These are phyloP conservation scores for Starmerella roubikii DNA, from an alignment of 805 yeast genomes.

Conservation along the genomic window DNA sequence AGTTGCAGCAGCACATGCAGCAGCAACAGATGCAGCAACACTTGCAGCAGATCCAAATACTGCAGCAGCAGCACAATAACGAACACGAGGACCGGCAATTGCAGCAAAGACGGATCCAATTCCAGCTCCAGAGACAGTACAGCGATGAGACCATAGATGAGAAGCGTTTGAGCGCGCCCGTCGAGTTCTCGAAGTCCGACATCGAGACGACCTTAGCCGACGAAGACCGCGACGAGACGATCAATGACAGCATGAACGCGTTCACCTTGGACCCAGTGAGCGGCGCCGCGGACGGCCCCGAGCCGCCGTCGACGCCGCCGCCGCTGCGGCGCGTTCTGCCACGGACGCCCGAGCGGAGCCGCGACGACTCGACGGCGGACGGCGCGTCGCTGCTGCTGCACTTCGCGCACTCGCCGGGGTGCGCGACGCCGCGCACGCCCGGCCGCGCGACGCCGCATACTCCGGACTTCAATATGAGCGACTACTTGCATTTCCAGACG, in stretches of 20 bases:
- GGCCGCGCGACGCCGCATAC: conserved; percentile 24
- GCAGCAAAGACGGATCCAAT: neutral
- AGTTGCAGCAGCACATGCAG: neutral
- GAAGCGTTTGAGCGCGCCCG: too few species aligned
- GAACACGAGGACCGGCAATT: too few species aligned
- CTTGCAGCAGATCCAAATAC: too few species aligned
- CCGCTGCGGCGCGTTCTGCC: conserved; percentile 17
- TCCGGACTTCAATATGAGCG: conserved; percentile 57
- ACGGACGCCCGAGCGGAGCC: conserved; percentile 21
- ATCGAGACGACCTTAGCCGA: too few species aligned
- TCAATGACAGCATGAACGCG: too few species aligned
- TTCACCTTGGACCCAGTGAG: too few species aligned
- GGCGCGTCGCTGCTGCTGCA: conserved; percentile 75
- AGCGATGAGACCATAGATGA: too few species aligned
- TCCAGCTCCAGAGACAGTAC: neutral
- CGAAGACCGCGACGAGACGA: too few species aligned
- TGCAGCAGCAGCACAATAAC: neutral
- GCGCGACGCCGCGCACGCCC: conserved; percentile 26
- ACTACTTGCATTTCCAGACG: conserved; percentile 64
- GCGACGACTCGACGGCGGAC: conserved; percentile 29
- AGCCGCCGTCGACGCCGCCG: conserved; percentile 17
- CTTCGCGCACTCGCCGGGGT: conserved; percentile 64
- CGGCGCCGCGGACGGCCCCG: too few species aligned
- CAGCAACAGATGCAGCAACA: neutral
- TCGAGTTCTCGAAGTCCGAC: too few species aligned